A percentile compares a stretch with the other conserved stretches of the same genome.
Conservation (phyloP, 768 basidiomycete species). For the Tubosaeta brunneosetosa region DNA sequence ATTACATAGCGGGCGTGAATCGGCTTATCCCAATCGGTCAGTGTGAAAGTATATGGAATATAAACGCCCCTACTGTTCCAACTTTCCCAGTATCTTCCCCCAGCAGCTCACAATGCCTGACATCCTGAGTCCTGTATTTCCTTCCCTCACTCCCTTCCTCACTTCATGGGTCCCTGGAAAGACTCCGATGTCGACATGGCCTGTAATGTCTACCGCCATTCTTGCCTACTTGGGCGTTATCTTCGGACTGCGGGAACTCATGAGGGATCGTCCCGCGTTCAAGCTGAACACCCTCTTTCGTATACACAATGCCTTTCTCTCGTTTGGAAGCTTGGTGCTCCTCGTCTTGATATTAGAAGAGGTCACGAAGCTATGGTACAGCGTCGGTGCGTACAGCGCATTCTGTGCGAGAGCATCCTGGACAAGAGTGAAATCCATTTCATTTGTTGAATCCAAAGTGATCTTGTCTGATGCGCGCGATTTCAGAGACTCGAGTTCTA, state of each 20-base stretch:
- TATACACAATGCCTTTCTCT: constrained; percentile 81
- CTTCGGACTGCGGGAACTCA: constrained; percentile 74
- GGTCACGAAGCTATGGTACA: constrained; percentile 67
- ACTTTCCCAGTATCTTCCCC: neutral
- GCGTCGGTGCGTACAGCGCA: constrained; percentile 65
- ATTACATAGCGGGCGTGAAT: neutral
- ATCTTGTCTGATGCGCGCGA: neutral
- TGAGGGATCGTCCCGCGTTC: constrained; percentile 68
- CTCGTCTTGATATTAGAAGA: constrained; percentile 83
- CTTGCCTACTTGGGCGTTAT: constrained; percentile 77
- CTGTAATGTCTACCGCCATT: constrained; percentile 64
- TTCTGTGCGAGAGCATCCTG: constrained; percentile 73
- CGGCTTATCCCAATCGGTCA: neutral
- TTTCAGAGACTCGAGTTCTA: constrained; percentile 81
- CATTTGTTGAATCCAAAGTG: neutral
- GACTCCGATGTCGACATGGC: constrained; percentile 75
- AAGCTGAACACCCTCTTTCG: constrained; percentile 77
- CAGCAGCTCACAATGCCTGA: constrained; percentile 5
- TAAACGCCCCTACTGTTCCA: neutral
- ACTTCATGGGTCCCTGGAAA: constrained; percentile 65
- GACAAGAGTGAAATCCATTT: constrained; percentile 60
- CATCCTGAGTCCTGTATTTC: neutral
- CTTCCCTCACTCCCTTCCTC: constrained; percentile 47
- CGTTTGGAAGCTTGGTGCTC: constrained; percentile 71
- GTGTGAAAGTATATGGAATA: neutral